Evolutionary conservation across 2,329 filamentous ascomycete genomes (phyloP).

Genomic region (Gnomoniopsis sp.): DNA sequence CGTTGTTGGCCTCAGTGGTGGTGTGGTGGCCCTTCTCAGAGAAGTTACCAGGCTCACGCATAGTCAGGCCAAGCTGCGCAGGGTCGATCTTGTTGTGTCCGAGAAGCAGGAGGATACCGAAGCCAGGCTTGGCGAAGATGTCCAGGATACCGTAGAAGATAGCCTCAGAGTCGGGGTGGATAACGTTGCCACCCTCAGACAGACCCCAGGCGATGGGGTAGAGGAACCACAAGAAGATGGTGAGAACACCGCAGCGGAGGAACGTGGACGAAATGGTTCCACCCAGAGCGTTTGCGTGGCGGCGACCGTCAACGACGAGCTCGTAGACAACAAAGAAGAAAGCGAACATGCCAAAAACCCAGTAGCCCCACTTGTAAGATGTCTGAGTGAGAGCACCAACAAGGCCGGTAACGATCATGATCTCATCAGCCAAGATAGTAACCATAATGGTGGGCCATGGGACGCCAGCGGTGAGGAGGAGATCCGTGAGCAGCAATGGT

Average conservation of each 20-base stretch:
- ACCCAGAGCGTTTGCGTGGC: constrained; percentile 53
- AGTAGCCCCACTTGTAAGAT: constrained; percentile 68
- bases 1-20: background rate
- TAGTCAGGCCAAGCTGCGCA: constrained; percentile 48
- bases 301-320: constrained; percentile 52
- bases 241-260: constrained; percentile 53
- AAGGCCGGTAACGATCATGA: constrained; percentile 67
- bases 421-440: constrained; percentile 58
- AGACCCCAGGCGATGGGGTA: constrained; percentile 66
- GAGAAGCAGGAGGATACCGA: constrained; percentile 57
- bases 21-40: constrained; percentile 3
- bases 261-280: constrained; percentile 50
- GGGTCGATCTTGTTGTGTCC: constrained; percentile 62
- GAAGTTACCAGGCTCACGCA: constrained; percentile 25
- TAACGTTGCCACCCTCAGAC: constrained; percentile 62
- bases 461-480: constrained; percentile 61
- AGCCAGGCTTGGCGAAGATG: constrained; percentile 61
- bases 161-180: constrained; percentile 63
- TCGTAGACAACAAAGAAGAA: constrained; percentile 60
- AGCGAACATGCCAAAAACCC: constrained; percentile 49
- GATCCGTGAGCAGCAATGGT: constrained; percentile 58
- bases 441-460: constrained; percentile 63
- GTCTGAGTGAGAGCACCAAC: constrained; percentile 61
- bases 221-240: constrained; percentile 59
- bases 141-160: constrained; percentile 68